These are phyloP conservation scores for Fagopyrum homotropicum DNA, from an alignment of 148 eudicot species.

Conservation along the genomic window DNA sequence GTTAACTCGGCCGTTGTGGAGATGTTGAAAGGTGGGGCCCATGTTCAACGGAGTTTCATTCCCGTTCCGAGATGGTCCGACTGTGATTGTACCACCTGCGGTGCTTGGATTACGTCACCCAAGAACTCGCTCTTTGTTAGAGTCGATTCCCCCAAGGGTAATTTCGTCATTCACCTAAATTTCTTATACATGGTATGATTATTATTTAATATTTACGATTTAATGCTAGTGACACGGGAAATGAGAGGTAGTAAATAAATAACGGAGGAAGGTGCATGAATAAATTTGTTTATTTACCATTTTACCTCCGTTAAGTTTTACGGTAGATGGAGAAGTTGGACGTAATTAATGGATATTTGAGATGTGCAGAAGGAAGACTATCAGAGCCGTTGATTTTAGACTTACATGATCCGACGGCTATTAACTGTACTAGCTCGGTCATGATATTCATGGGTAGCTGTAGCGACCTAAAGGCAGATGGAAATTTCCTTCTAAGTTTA, in stretches of 20 bases:
- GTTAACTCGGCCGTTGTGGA: conserved; percentile 61
- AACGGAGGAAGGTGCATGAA: background rate
- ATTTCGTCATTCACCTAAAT: background rate
- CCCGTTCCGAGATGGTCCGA: conserved; percentile 87
- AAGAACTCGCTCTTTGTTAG: conserved; percentile 59
- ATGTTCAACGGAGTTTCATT: conserved; percentile 12
- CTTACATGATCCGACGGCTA: background rate
- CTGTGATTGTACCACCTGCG: conserved; percentile 73
- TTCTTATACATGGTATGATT: no score
- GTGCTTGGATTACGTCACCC: conserved; percentile 49
- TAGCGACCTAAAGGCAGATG: background rate
- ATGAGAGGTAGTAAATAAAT: background rate
- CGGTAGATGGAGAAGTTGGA: background rate
- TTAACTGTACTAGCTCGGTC: background rate
- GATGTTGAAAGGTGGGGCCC: conserved; percentile 50
- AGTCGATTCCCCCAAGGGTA: conserved; percentile 56
- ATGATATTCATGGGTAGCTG: background rate
- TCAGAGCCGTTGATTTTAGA: background rate
- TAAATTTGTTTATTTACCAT: background rate
- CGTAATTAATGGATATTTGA: background rate
- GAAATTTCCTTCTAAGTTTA: background rate
- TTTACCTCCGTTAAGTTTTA: background rate
- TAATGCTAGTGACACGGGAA: background rate
- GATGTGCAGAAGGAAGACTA: background rate
- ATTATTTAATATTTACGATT: no score